phyloP scores from a whole-genome alignment of 73 alveolate genomes.

The Paramecium primaurelia region DNA sequence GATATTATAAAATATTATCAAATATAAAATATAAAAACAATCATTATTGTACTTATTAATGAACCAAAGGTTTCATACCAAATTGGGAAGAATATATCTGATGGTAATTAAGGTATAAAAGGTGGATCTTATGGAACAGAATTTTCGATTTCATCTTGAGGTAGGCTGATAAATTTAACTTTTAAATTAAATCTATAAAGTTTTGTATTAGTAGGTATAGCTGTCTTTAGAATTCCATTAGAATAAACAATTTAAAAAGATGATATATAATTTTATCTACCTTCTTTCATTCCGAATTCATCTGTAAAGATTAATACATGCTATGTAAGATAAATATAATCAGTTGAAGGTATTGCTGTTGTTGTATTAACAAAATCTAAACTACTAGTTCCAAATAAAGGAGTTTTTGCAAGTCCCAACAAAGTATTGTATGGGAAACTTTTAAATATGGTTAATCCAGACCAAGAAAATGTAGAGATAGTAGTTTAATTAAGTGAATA shows the following conservation, averaged over 20 bases:
- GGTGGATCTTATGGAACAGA: background rate
- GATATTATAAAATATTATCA: background rate
- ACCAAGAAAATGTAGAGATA: background rate
- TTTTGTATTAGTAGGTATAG: background rate
- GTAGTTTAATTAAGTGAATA: background rate
- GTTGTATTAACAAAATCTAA: background rate
- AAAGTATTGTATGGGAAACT: background rate
- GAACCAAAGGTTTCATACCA: slow-evolving; percentile 17
- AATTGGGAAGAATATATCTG: slow-evolving; percentile 29
- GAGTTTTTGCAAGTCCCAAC: background rate
- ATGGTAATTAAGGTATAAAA: background rate
- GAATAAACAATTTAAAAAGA: background rate
- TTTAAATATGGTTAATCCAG: background rate
- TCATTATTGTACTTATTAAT: background rate
- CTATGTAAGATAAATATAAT: background rate
- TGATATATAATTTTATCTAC: background rate
- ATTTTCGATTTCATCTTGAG: background rate
- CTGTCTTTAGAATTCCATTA: background rate
- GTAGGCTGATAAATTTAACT: background rate
- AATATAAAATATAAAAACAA: background rate
- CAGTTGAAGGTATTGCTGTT: background rate
- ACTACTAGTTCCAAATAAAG: background rate
- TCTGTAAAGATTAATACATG: background rate
- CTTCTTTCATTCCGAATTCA: background rate
- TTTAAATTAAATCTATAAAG: background rate